Evolutionary conservation across 108 stramenopile species (phyloP), one percentile per base, ranked within the genome.

Genomic region (Skeletonema potamos): DNA sequence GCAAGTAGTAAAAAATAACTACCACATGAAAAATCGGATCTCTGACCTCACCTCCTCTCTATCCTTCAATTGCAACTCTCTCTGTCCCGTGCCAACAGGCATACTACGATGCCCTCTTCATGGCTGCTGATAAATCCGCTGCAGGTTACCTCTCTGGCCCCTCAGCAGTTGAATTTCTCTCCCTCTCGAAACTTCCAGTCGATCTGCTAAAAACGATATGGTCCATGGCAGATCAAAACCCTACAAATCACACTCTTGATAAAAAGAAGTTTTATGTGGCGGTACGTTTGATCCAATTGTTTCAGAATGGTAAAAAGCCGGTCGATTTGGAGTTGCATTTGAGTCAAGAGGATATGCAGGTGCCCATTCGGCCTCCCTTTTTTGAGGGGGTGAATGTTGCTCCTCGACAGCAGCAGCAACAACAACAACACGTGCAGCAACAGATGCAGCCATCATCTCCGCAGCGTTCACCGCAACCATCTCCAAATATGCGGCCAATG

Each of bases 161-260:
- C 9, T 63, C 89, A 29, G 97, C 97, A 2, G 97, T 97, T 3
- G 66, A 78, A 59, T 97, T 97, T 76, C 91, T 97, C 62, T 76
- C 82, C 26, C 80, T 82, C 11, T 94, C 93, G 61, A 93, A 93
- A 58, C 79, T 97, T 12, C 90, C 95, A 37, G 66, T 93, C 33
- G 92, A 93, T 33, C 72, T 83, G 2, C 78, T 96, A 44, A 92
- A 92, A 71, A 86, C 83, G 29, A 91, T 96, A 55, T 96, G 95
- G 95, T 88, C 85, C 39, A 79, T 96, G 39, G 76, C 86, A 34
- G 95, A 96, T 67, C 80, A 87, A 46, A 82, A 82, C 29, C 74
- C 91, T 8, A 74, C 57, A 3, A 84, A 85, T 12, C 85, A 84
- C 64, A 78, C 79, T 37, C 64, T 96, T 61, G 89, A 92, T 76